Evolutionary conservation across 1,284 basidiomycete species (phyloP), one percentile per base, ranked within the genome.

Genomic region (Sparassis latifolia): DNA sequence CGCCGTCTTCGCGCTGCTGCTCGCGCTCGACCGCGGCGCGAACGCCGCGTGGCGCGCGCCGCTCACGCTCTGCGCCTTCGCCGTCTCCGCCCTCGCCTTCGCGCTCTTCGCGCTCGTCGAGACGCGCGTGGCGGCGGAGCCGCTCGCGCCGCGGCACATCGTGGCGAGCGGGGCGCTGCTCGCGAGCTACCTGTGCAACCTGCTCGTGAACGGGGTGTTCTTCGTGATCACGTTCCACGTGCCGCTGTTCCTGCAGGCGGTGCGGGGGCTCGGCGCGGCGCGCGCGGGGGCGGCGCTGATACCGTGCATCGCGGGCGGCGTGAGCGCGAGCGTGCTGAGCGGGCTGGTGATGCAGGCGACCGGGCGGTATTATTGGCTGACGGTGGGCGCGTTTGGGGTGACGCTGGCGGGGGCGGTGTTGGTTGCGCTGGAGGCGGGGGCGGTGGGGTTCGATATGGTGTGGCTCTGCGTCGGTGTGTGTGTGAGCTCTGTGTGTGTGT

Each of bases 231-330:
- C 80, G 27, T 84, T 80, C 66, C 72, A 80, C 47, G 57, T 78
- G 1, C 69, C 80, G 5, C 60, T 83, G n/a, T 83, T 79, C 56
- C 63, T 80, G 40, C 82, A 84, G 61, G 81, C 79, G 1, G 78
- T 80, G 5, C 64, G 64, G 38, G 66, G 69, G 4, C 66, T 70
- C 51, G 39, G 69, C 69, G n/a, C 74, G 79, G 2, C 68, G 72
- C 64, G 74, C 56, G 74, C 76, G 0, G 77, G 81, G 1, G 50
- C 78, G 29, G 76, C 71, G 63, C 67, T 84, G 5, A 60, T 83
- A 9, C 69, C 80, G 9, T 61, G 65, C 5, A 72, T 82, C 28
- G 44, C 75, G 20, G 72, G 69, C 4, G 70, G 69, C 12, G 70
- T 82, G 4, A 44, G 60, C 1, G 82, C 80, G 0, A 79, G 78